A percentile compares a stretch with the other conserved stretches of the same genome.
Conservation (phyloP, 768 basidiomycete genomes). For the Mycena metata region DNA sequence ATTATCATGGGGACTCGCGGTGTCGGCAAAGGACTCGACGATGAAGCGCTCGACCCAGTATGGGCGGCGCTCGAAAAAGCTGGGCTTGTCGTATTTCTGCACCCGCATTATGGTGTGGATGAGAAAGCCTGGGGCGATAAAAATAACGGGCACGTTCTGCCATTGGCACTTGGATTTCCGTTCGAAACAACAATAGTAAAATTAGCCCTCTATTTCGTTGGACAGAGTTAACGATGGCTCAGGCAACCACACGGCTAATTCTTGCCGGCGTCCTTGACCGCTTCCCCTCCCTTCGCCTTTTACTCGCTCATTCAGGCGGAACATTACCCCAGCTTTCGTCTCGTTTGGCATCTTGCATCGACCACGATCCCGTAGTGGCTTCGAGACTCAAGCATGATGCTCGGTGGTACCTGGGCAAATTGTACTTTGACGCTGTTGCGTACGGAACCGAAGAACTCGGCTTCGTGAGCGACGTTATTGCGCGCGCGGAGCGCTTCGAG, state of each 20-base stretch:
- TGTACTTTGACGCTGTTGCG: conserved; percentile 90
- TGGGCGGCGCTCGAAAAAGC: conserved; percentile 83
- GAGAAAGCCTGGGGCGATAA: conserved; percentile 79
- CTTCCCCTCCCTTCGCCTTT: conserved; percentile 78
- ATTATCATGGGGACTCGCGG: conserved; percentile 89
- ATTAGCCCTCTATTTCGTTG: conserved; percentile 29
- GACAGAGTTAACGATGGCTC: background rate
- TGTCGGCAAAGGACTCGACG: conserved; percentile 85
- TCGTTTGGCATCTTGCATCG: conserved; percentile 86
- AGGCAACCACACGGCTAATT: conserved; percentile 85
- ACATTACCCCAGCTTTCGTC: conserved; percentile 88
- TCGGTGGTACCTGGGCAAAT: conserved; percentile 83
- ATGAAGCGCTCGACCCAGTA: conserved; percentile 80
- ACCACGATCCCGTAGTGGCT: conserved; percentile 86
- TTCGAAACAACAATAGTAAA: conserved; percentile 90
- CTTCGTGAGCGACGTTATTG: conserved; percentile 80
- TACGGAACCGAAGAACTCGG: conserved; percentile 90
- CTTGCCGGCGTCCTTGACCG: conserved; percentile 86
- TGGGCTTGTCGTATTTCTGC: conserved; percentile 83
- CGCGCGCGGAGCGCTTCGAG: conserved; percentile 68
- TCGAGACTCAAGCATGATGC: conserved; percentile 84
- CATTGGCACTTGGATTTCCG: conserved; percentile 89
- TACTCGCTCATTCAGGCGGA: conserved; percentile 91
- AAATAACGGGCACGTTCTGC: conserved; percentile 89
- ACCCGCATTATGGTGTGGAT: conserved; percentile 90